phyloP scores from a whole-genome alignment of 2,329 filamentous ascomycete genomes.

The Calonectria crousiana region DNA sequence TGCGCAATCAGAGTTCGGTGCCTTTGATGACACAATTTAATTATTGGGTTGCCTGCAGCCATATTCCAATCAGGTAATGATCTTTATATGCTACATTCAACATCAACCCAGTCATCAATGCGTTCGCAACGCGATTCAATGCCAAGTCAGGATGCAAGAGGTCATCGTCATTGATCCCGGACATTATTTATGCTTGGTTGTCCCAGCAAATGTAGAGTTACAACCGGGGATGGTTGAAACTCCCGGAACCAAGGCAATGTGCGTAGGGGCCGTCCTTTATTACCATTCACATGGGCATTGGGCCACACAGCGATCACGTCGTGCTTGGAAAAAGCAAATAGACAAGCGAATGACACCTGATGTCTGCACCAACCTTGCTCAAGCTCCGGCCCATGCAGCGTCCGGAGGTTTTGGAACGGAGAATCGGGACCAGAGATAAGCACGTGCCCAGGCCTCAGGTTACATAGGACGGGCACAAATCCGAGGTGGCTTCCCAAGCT shows the following conservation, averaged over 20 bases:
- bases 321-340: slow-evolving; percentile 4
- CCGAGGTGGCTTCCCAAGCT: neutral
- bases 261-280: neutral
- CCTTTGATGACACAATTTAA: neutral
- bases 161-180: neutral
- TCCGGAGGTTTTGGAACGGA: slow-evolving; percentile 19
- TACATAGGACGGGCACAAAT: neutral
- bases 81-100: neutral
- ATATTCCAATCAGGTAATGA: neutral
- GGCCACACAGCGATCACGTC: neutral
- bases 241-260: slow-evolving; percentile 10
- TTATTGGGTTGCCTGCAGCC: neutral
- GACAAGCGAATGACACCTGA: slow-evolving; percentile 20
- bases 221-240: slow-evolving; percentile 6
- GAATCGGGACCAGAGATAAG: slow-evolving; percentile 24
- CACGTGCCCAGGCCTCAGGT: slow-evolving; percentile 25
- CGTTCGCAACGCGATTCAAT: neutral
- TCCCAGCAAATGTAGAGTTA: neutral
- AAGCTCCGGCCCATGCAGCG: neutral
- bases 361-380: slow-evolving; percentile 17
- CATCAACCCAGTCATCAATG: neutral
- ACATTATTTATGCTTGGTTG: neutral
- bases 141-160: neutral
- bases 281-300: neutral
- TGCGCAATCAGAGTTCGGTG: too few relatives aligned